phyloP scores from a whole-genome alignment of 2,329 filamentous ascomycete species.

The Hymenoscyphus occultus region DNA sequence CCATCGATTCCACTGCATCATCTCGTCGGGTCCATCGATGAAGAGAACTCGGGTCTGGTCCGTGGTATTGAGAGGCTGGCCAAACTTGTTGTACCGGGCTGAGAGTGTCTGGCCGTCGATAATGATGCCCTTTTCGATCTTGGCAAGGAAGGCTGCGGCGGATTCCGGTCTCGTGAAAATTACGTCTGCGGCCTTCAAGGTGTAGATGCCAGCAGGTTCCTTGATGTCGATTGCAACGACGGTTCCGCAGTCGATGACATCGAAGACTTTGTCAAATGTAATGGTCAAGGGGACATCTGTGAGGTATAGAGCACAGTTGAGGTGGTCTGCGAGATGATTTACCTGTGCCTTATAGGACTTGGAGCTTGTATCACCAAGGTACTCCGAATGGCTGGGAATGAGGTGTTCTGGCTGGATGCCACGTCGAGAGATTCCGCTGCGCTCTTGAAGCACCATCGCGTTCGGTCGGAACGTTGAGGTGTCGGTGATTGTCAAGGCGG shows the following conservation, averaged over 20 bases:
- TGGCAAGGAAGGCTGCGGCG: slow-evolving; percentile 8
- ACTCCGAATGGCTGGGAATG: not conserved
- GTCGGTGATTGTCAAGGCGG: not conserved
- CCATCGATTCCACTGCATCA: slow-evolving; percentile 20
- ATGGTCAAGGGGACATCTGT: slow-evolving; percentile 20
- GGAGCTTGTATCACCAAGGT: not conserved
- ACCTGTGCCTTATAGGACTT: slow-evolving; percentile 7
- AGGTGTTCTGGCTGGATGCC: not conserved
- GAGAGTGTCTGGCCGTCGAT: slow-evolving; percentile 10
- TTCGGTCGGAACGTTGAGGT: not conserved
- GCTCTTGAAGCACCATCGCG: not conserved
- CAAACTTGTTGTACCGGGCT: slow-evolving; percentile 19
- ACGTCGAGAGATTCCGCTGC: not conserved
- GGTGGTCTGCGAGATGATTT: slow-evolving; percentile 14
- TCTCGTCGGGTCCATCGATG: slow-evolving; percentile 16
- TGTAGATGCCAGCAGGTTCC: slow-evolving; percentile 12
- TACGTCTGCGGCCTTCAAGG: slow-evolving; percentile 23
- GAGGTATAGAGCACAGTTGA: slow-evolving; percentile 29
- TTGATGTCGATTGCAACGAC: slow-evolving; percentile 22
- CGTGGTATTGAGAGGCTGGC: slow-evolving; percentile 12
- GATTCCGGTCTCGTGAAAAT: slow-evolving; percentile 21
- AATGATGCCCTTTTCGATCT: slow-evolving; percentile 1
- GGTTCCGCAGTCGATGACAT: slow-evolving; percentile 20
- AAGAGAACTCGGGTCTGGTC: slow-evolving; percentile 14
- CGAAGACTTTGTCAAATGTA: slow-evolving; percentile 20